Evolutionary conservation across 1,284 basidiomycete genomes (phyloP).

Genomic region (Peniophora sp.): DNA sequence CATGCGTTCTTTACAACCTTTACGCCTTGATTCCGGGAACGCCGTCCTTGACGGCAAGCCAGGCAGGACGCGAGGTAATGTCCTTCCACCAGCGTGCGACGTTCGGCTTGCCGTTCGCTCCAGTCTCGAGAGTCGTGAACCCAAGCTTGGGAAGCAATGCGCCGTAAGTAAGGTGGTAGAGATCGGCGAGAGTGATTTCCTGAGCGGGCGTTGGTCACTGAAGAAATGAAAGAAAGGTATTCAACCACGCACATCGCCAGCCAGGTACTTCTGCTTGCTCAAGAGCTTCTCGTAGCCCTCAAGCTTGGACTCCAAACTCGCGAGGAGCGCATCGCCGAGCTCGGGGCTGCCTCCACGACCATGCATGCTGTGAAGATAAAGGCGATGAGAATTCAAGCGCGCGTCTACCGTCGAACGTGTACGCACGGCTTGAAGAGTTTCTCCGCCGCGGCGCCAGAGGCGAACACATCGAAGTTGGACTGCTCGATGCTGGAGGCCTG

Average conservation of each 20-base stretch:
- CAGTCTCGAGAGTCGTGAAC: not conserved
- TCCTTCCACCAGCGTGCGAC: not conserved
- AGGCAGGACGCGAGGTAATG: not conserved
- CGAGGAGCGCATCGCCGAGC: slow-evolving; percentile 21
- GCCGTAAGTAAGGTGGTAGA: slow-evolving; percentile 48
- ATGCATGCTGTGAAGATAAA: not conserved
- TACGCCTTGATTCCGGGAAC: not conserved
- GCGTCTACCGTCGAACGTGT: not conserved
- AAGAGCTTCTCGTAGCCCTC: slow-evolving; percentile 45
- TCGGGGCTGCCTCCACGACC: slow-evolving; percentile 21
- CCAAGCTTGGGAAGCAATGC: slow-evolving; percentile 16
- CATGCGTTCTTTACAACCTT: not conserved
- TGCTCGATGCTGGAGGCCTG: slow-evolving; percentile 33
- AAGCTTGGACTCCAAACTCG: slow-evolving; percentile 28
- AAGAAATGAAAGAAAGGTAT: not conserved
- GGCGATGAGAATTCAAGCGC: not conserved
- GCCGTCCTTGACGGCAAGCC: not conserved
- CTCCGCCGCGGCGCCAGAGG: slow-evolving; percentile 23
- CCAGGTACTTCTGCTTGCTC: slow-evolving; percentile 43
- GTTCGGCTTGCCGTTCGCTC: slow-evolving; percentile 6
- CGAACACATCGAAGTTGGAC: slow-evolving; percentile 30
- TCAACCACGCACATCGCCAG: slow-evolving; percentile 31
- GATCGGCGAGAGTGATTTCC: slow-evolving; percentile 45
- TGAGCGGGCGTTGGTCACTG: slow-evolving; percentile 11
- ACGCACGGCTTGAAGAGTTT: slow-evolving; percentile 17